phyloP scores from a whole-genome alignment of 768 basidiomycete genomes.

The Mycena vitilis region DNA sequence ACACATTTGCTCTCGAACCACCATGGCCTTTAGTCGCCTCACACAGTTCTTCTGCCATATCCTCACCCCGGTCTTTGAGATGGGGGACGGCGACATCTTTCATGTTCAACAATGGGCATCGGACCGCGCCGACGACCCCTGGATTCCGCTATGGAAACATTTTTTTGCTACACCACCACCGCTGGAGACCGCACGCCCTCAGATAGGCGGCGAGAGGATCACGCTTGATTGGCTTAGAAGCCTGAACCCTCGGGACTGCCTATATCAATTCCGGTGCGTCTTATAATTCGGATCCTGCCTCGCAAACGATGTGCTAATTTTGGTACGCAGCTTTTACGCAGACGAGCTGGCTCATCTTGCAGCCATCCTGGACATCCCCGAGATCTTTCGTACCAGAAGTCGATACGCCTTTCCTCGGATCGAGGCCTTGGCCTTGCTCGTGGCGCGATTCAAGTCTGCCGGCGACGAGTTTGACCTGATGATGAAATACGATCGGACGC shows the following conservation, averaged over 20 bases:
- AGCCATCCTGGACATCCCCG: slow-evolving; percentile 29
- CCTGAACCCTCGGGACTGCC: neutral
- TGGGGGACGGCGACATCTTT: slow-evolving; percentile 4
- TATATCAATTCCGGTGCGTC: slow-evolving; percentile 20
- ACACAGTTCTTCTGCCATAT: neutral
- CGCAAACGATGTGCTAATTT: neutral
- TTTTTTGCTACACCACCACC: neutral
- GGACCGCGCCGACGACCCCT: neutral
- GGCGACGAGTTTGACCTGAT: slow-evolving; percentile 31
- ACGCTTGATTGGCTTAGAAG: neutral
- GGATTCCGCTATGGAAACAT: neutral
- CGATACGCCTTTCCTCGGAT: slow-evolving; percentile 21
- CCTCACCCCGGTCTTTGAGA: neutral
- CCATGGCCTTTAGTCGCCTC: neutral
- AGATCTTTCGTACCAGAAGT: slow-evolving; percentile 14
- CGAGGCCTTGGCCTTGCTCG: slow-evolving; percentile 34
- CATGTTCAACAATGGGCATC: neutral
- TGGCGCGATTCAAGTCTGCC: slow-evolving; percentile 31
- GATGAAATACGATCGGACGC: slow-evolving; percentile 32
- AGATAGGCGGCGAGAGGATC: neutral
- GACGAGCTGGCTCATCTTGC: slow-evolving; percentile 20
- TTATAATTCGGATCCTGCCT: neutral
- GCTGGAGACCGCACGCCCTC: neutral
- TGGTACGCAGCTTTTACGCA: slow-evolving; percentile 16
- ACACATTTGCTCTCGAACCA: neutral